Conservation (phyloP, 2,329 filamentous ascomycete species). For the Stenocarpella maydis region DNA sequence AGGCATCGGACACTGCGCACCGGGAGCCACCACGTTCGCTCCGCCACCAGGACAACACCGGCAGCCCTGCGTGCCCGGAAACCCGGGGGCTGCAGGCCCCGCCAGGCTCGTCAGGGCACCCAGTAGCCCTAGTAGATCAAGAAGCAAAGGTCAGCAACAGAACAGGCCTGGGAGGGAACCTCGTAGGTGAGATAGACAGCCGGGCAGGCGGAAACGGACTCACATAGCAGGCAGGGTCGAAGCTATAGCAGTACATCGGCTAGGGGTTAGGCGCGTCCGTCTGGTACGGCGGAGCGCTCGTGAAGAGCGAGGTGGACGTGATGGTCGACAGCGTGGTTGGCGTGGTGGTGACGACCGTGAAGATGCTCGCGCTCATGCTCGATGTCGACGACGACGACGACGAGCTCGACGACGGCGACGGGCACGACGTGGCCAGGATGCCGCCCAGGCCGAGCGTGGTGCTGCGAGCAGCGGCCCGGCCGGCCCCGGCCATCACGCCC, state of each 20-base stretch:
- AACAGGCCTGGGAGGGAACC: too few species aligned
- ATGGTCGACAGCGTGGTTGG: neutral
- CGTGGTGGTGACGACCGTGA: neutral
- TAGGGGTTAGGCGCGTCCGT: neutral
- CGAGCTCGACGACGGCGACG: conserved; percentile 2
- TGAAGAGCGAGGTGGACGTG: neutral
- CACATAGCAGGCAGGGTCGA: conserved; percentile 10
- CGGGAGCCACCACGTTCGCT: neutral
- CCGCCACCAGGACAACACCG: neutral
- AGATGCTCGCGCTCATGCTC: neutral
- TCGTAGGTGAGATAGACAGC: too few species aligned
- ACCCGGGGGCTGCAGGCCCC: neutral
- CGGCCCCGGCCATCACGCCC: neutral
- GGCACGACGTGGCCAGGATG: neutral
- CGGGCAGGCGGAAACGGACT: neutral
- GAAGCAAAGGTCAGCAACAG: neutral
- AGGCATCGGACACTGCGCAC: conserved; percentile 8
- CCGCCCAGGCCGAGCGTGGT: neutral
- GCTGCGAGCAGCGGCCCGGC: neutral
- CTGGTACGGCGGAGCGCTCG: neutral
- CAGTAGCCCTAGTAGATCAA: neutral
- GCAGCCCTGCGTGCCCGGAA: neutral
- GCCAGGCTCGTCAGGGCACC: conserved; percentile 10
- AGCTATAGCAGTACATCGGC: conserved; percentile 19
- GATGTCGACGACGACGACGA: neutral